Base-by-base conservation (phyloP, 345 rosid species). In the Microcos paniculata region DNA sequence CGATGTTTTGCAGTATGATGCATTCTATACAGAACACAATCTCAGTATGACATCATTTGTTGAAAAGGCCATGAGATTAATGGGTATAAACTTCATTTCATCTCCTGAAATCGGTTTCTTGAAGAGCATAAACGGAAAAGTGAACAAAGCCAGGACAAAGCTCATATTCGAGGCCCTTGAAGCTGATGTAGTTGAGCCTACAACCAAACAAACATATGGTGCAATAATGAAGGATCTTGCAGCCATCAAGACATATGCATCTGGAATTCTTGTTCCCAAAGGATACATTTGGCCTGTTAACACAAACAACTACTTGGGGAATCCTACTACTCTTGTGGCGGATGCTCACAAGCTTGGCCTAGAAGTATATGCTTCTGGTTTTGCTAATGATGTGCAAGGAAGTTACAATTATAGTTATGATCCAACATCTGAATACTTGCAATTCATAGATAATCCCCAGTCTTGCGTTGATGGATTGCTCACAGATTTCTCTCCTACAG, bases 51-150 rank as follows among this genome's bases (percentile, higher is more conserved):
- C 84, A 4, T 49, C 72, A 8, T 89, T 80, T 61, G 21, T 91
- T 8, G 81, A 77, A 46, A 77, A 76, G 65, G 70, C 78, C 15
- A 0, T 71, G 59, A 77, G 81, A 72, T 57, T 61, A 8, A 76
- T 67, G n/a, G 59, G 59, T 28, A 2, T 79, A 12, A 72, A 31
- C 38, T 81, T 78, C 85, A 59, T 93, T 23, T 92, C 98, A 23
- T 90, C 92, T 73, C 93, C 98, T 1, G 99, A 96, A 76, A 86
- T 93, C 6, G 91, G 88, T 58, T 91, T 96, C 83, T 78, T 96
- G 85, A 92, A 87, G 88, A 80, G 80, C 70, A 76, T 92, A 24
- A 81, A 75, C 10, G 76, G 75, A 55, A 85, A 81, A 40, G 84
- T 89, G 61, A 81, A 84, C 33, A 85, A 28, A 69, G 85, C 76